Conservation (phyloP, 2,329 filamentous ascomycete species). For the Pseudodiploospora longispora region DNA sequence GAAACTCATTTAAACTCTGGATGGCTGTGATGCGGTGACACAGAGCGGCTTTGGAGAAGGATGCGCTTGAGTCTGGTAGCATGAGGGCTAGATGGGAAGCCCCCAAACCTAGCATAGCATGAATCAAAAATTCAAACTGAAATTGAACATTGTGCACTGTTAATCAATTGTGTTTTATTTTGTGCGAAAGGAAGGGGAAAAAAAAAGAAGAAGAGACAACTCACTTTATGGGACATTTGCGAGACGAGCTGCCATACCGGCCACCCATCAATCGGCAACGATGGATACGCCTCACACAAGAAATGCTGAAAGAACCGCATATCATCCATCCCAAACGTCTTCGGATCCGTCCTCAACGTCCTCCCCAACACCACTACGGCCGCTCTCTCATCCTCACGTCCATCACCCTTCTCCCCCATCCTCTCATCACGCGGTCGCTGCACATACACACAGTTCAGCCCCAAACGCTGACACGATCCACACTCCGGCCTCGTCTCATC, state of each 20-base stretch:
- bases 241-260: constrained; percentile 29
- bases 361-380: constrained; percentile 4
- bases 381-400: background rate
- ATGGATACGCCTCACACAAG: constrained; percentile 35
- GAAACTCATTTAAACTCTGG: constrained; percentile 24
- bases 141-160: background rate
- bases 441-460: constrained; percentile 27
- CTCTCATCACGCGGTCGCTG: constrained; percentile 1
- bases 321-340: constrained; percentile 33
- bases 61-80: constrained; percentile 5
- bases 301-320: constrained; percentile 48
- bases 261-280: constrained; percentile 28
- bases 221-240: constrained; percentile 28
- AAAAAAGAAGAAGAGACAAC: background rate
- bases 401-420: background rate
- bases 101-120: constrained; percentile 33
- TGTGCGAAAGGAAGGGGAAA: background rate
- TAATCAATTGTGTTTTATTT: too few relatives aligned
- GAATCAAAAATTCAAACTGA: constrained; percentile 32
- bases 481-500: constrained; percentile 27
- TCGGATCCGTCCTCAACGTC: constrained; percentile 13
- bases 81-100: constrained; percentile 29
- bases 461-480: constrained; percentile 26
- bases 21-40: constrained; percentile 31
- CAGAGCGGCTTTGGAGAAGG: constrained; percentile 21